Evolutionary conservation across 805 yeast species (phyloP), one percentile per base, ranked within the genome.

Genomic region (Metschnikowia proteae): DNA sequence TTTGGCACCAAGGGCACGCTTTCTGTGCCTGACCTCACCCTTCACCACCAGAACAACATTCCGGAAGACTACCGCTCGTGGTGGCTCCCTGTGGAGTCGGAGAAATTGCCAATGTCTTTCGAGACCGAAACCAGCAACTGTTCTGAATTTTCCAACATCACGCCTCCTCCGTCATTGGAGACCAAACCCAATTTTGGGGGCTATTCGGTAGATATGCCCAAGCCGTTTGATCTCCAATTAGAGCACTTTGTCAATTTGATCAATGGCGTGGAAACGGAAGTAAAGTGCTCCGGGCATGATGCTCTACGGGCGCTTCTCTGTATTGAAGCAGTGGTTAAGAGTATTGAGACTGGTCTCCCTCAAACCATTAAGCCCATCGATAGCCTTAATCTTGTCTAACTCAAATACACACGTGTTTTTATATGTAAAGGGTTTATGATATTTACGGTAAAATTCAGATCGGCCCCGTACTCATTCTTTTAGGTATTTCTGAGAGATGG

Each of bases 1-100:
- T 71, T 71, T 54, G 76, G 76, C 5, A 57, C 64, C 25, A 51
- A 62, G 25, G 76, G 74, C 6, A 70, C 75, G 7, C 60, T 71
- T 29, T 69, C 73, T 3, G 61, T 71, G 3, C 76, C 76, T 1
- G 76, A 71, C 45, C 54, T 71, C 51, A 68, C 63, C n/a, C 55
- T 71, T 22, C 70, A 64, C 50, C 73, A 68, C 48, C 74, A 68
- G 41, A 40, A 60, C 13, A 47, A 49, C 22, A 48, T 52, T 22
- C 50, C 54, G 4, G 63, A 51, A 6, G 52, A 45, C 32, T 48
- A 55, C 25, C 54, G 62, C 31, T 54, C 68, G 10, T 67, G 72
- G 72, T 54, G 62, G 47, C 51, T 60, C 25, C 67, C 68, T 2
- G 51, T 67, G 9, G 51, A 52, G 22, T 49, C 59, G 30, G 62